Evolutionary conservation across 495 filamentous ascomycete species (phyloP).

Genomic region (Aspergillus indologenus): DNA sequence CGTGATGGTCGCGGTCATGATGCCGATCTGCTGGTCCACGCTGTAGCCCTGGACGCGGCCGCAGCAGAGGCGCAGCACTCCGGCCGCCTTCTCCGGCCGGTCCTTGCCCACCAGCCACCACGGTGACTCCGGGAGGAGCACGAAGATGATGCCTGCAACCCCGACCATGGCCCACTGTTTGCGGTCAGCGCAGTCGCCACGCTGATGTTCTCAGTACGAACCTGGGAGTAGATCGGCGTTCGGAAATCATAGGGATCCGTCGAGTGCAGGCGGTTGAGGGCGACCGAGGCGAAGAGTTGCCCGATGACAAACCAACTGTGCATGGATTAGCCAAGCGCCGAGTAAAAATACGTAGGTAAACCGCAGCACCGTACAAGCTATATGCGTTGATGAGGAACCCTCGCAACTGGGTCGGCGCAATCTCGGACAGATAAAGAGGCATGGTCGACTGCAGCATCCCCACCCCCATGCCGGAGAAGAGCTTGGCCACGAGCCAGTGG

Average conservation of each 20-base stretch:
- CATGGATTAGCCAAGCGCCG: slow-evolving; percentile 1
- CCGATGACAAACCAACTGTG: slow-evolving; percentile 40
- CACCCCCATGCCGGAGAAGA: slow-evolving; percentile 41
- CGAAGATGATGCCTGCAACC: slow-evolving; percentile 29
- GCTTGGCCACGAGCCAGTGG: slow-evolving; percentile 41
- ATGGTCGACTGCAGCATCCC: slow-evolving; percentile 42
- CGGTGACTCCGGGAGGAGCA: slow-evolving; percentile 32
- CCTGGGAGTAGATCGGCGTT: slow-evolving; percentile 42
- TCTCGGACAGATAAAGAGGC: slow-evolving; percentile 41
- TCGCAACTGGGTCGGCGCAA: slow-evolving; percentile 37
- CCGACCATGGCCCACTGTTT: slow-evolving; percentile 38
- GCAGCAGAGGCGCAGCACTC: slow-evolving; percentile 27
- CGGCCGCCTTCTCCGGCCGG: slow-evolving; percentile 31
- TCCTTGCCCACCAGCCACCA: slow-evolving; percentile 40
- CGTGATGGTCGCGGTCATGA: slow-evolving; percentile 31
- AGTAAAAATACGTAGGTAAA: background rate
- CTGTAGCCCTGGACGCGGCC: slow-evolving; percentile 28
- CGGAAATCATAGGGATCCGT: slow-evolving; percentile 31
- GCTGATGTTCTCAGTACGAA: slow-evolving; percentile 6
- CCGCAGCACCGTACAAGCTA: slow-evolving; percentile 26
- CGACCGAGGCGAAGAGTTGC: slow-evolving; percentile 40
- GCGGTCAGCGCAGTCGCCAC: too few species aligned
- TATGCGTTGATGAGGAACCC: slow-evolving; percentile 43
- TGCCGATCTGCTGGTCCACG: slow-evolving; percentile 34
- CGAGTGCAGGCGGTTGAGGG: slow-evolving; percentile 29